Conservation (phyloP, 352 stramenopile genomes). For the Phytophthora rubi region DNA sequence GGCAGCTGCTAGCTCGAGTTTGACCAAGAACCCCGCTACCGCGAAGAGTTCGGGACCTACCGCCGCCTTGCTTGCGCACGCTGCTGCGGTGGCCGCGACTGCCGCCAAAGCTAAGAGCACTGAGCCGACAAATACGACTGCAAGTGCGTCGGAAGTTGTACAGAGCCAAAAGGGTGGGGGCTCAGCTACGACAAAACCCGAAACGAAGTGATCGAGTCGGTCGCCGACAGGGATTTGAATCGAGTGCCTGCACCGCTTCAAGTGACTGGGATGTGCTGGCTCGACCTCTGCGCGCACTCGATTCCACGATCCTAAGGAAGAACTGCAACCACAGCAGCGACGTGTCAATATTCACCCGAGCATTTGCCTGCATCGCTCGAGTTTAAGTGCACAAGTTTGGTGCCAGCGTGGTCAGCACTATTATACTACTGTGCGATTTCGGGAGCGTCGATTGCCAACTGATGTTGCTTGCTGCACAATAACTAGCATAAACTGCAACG, state of each 20-base stretch:
- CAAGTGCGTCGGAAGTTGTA: constrained; percentile 1
- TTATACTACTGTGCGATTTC: background rate
- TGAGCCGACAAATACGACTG: background rate
- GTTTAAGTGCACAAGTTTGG: background rate
- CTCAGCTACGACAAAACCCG: constrained; percentile 1
- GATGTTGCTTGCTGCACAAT: background rate
- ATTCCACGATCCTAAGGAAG: background rate
- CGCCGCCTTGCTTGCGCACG: constrained; percentile 29
- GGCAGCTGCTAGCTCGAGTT: background rate
- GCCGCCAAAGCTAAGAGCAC: constrained; percentile 9
- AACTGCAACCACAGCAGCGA: background rate
- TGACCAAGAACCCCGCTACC: background rate
- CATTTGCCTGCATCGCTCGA: background rate
- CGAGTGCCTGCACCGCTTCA: background rate
- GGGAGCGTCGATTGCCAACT: background rate
- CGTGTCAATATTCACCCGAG: background rate
- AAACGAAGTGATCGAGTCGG: constrained; percentile 7
- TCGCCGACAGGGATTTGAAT: no score
- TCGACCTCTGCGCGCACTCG: background rate
- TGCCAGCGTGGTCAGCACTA: background rate
- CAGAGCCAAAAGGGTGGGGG: constrained; percentile 10
- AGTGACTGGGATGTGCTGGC: background rate
- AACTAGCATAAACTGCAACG: background rate
- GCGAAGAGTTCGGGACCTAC: constrained; percentile 12
- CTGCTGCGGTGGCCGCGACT: constrained; percentile 23